A percentile compares a stretch with the other conserved stretches of the same genome.
These are phyloP conservation scores for Ceratocystis smalleyi DNA, from an alignment of 2,329 filamentous ascomycete species.

Conservation along the genomic window DNA sequence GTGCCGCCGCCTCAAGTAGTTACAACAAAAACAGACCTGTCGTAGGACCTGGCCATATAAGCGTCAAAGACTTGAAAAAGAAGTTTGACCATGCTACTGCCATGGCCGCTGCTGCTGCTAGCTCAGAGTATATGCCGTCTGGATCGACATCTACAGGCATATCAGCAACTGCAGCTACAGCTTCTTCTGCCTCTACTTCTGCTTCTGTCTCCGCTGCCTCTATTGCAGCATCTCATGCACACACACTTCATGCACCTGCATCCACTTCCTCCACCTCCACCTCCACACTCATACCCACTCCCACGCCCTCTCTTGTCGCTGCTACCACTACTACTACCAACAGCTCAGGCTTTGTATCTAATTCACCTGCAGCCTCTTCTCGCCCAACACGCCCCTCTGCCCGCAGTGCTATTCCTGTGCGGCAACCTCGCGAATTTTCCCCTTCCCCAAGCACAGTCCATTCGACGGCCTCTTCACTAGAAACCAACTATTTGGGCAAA, in stretches of 20 bases:
- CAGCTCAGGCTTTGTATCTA: background rate
- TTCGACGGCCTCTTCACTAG: slow-evolving; percentile 14
- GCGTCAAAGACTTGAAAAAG: slow-evolving; percentile 66
- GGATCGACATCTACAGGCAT: background rate
- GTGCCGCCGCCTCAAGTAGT: background rate
- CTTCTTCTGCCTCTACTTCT: background rate
- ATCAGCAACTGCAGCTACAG: background rate
- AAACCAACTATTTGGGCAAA: slow-evolving; percentile 5
- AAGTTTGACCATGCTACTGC: slow-evolving; percentile 48
- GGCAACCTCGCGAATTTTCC: slow-evolving; percentile 14
- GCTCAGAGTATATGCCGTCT: slow-evolving; percentile 2
- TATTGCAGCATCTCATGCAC: no score
- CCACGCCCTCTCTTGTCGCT: background rate
- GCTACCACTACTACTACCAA: background rate
- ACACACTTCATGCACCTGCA: slow-evolving; percentile 5
- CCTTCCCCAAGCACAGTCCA: slow-evolving; percentile 11
- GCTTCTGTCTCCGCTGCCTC: background rate
- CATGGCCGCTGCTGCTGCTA: slow-evolving; percentile 25
- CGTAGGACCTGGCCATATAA: slow-evolving; percentile 24
- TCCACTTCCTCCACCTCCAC: background rate
- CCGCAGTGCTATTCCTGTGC: slow-evolving; percentile 15
- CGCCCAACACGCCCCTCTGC: slow-evolving; percentile 5
- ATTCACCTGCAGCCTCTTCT: slow-evolving; percentile 5
- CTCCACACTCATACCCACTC: background rate
- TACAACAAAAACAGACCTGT: background rate